These are phyloP conservation scores for Kalaharituber pfeilii DNA, from an alignment of 2,329 filamentous ascomycete species.

Conservation along the genomic window DNA sequence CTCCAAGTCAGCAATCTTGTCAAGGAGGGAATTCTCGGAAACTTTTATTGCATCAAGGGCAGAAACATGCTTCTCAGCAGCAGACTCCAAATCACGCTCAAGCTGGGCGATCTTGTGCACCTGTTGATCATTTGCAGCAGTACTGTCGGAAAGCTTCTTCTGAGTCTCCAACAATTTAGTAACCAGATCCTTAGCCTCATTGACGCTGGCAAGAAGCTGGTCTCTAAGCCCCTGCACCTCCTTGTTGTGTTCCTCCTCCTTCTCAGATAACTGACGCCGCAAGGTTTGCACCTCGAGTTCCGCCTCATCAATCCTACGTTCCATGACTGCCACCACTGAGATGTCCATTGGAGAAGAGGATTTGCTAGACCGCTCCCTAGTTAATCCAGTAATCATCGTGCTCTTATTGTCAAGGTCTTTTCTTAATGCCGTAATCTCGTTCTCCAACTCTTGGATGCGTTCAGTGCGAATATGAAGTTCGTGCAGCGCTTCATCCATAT, in stretches of 20 bases:
- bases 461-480: slow-evolving; percentile 77
- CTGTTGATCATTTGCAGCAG: slow-evolving; percentile 25
- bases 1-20: slow-evolving; percentile 59
- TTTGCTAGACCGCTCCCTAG: slow-evolving; percentile 49
- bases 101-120: slow-evolving; percentile 46
- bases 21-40: slow-evolving; percentile 54
- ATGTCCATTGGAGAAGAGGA: slow-evolving; percentile 64
- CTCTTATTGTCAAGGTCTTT: slow-evolving; percentile 97
- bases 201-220: slow-evolving; percentile 7
- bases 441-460: slow-evolving; percentile 75
- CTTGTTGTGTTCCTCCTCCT: slow-evolving; percentile 55
- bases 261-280: slow-evolving; percentile 51
- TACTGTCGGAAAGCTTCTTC: background rate
- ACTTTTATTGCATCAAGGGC: slow-evolving; percentile 29
- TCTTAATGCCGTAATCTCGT: slow-evolving; percentile 62
- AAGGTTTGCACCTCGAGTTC: slow-evolving; percentile 62
- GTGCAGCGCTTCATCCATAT: slow-evolving; percentile 80
- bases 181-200: background rate
- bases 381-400: slow-evolving; percentile 84
- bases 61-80: background rate
- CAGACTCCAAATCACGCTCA: slow-evolving; percentile 46
- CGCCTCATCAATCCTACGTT: slow-evolving; percentile 72
- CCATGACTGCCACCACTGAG: slow-evolving; percentile 69
- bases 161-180: slow-evolving; percentile 12
- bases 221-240: slow-evolving; percentile 49